Evolutionary conservation across 331 rosid genomes (phyloP), one percentile per base, ranked within the genome.

Genomic region (Cucumis variabilis): DNA sequence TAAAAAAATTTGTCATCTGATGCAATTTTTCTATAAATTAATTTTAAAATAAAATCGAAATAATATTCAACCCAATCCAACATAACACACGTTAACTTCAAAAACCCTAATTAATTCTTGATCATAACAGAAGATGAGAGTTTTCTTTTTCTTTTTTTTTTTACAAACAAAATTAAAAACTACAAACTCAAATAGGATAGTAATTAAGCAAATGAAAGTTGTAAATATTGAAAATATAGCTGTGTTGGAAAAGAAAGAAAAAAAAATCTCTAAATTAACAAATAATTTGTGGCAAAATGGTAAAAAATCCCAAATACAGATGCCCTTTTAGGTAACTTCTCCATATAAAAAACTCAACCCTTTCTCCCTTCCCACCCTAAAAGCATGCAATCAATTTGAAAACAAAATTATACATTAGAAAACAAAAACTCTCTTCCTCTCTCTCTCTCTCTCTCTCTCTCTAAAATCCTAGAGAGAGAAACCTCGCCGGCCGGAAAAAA

Each of bases 381-480:
- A 79, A 27, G 7, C 84, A 79, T 79, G 84, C 44, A 79, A 79
- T 14, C 25, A 79, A 48, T 8, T 44, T 44, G 37, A 33, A 33
- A 33, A 33, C 37, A 33, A 33, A 2, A 33, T 33, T 33, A 33
- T 33, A 33, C 13, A 14, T 4, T 0, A 4, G 14, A 53, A 53
- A 53, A 12, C 13, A 53, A 53, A 13, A 13, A 4, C 44, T 37
- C 44, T 37, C 44, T 37, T 37, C 7, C 16, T 53, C 21, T 16
- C 21, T 1, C 44, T 23, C 41, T 11, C 60, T 33, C 30, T 80
- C 86, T 67, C 60, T 75, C 60, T 21, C 82, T 76, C 63, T 48
- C 68, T 10, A 48, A 5, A 53, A 78, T n/a, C 30, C 65, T n/a
- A 78, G 55, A 72, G 87, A 71, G 48, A 53, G 55, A 71, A 78